Evolutionary conservation across 2,329 filamentous ascomycete species (phyloP).

Genomic region (Penicillium sp.): DNA sequence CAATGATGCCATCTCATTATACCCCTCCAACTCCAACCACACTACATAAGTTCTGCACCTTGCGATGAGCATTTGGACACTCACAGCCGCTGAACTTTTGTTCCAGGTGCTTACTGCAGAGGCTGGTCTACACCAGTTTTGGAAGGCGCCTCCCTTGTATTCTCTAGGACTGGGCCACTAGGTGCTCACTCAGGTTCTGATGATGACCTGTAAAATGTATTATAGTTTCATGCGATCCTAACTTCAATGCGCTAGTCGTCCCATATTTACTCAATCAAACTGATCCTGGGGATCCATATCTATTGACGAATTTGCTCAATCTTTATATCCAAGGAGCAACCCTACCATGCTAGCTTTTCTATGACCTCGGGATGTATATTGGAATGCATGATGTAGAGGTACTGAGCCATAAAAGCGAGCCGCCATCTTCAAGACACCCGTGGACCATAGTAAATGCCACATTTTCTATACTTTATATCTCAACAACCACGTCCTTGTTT

Average conservation of each 20-base stretch:
- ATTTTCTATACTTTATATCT: no score
- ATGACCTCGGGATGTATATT: not conserved
- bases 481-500: no score
- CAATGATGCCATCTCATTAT: not conserved
- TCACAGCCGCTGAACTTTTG: not conserved
- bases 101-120: not conserved
- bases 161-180: slow-evolving; percentile 5
- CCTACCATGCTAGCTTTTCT: not conserved
- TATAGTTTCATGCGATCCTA: slow-evolving; percentile 11
- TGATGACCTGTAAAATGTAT: slow-evolving; percentile 17
- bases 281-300: not conserved
- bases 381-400: not conserved
- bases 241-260: not conserved
- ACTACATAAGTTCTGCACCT: not conserved
- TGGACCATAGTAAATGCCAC: no score
- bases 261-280: not conserved
- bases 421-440: no score
- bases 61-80: not conserved
- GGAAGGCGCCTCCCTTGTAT: slow-evolving; percentile 10
- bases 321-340: not conserved
- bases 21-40: not conserved
- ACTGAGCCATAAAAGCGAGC: no score
- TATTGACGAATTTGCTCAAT: not conserved
- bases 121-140: not conserved
- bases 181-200: slow-evolving; percentile 1